Evolutionary conservation across 2,329 filamentous ascomycete genomes (phyloP), one percentile per base, ranked within the genome.

Genomic region (Aspergillus japonicus): DNA sequence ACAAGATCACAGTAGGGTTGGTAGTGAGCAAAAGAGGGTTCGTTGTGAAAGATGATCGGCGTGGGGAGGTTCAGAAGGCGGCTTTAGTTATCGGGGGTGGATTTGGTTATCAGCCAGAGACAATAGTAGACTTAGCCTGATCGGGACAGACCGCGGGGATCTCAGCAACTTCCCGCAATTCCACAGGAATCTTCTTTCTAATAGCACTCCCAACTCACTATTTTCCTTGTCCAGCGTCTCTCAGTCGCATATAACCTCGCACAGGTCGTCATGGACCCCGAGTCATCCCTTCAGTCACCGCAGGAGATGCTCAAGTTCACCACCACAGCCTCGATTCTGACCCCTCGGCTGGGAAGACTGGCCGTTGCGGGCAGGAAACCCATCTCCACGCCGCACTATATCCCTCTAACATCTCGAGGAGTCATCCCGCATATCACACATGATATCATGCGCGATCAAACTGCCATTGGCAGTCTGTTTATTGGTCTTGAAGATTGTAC

Each of bases 401-500:
- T 96, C 60, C 88, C 87, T 54, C 82, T 90, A 65, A 90, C 90
- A 3, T 97, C 95, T 35, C 85, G 95, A 69, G 95, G 95, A 23
- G 86, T 85, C 1, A 81, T 98, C 39, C 92, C 95, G 54, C 95
- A 99, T 78, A 78, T 99, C 64, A 90, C 93, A 3, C 93, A 92
- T 44, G 95, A 99, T 79, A 89, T 89, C 62, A 81, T 95, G 65
- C 74, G 78, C 47, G 87, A 86, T 57, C 81, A 89, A 68, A 87
- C 88, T 1, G 73, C 83, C 5, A 81, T 96, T 60, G 80, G 81
- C 29, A 90, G 89, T 26, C 82, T 91, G 3, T 96, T 96, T 72
- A 81, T 95, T 69, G 91, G 89, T 0, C 79, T 98, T 29, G 95
- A 99, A 81, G 95, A 99, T 76, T 98, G 95, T 97, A 82, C 77